phyloP scores from a whole-genome alignment of 371 early-diverging fungal genomes.

The Syncephalis plumigaleata region DNA sequence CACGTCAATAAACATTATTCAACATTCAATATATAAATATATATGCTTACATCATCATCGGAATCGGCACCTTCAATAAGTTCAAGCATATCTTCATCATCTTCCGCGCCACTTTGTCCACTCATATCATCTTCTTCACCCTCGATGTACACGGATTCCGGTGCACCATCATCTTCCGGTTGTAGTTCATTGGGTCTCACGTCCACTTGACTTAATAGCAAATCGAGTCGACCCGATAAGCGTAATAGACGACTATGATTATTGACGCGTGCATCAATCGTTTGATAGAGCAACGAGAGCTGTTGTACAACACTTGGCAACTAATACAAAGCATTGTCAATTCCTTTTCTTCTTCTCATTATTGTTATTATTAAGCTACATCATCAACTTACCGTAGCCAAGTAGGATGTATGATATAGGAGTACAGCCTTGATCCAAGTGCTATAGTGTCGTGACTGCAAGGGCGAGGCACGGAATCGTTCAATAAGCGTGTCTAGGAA shows the following conservation, averaged over 20 bases:
- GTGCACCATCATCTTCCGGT: neutral
- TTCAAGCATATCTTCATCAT: neutral
- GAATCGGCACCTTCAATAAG: neutral
- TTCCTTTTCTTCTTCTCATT: no score
- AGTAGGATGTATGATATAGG: constrained; percentile 44
- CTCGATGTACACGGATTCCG: neutral
- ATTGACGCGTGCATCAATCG: constrained; percentile 37
- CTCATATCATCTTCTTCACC: neutral
- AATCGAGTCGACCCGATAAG: constrained; percentile 58
- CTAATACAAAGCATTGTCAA: no score
- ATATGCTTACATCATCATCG: no score
- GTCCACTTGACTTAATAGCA: constrained; percentile 51
- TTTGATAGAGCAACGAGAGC: constrained; percentile 48
- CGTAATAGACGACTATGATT: constrained; percentile 41
- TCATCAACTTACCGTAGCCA: constrained; percentile 39
- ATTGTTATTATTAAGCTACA: no score
- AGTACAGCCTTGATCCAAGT: constrained; percentile 62
- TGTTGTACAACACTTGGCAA: constrained; percentile 40
- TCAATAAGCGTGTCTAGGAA: constrained; percentile 41
- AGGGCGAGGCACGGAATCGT: constrained; percentile 46
- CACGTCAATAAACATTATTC: no score
- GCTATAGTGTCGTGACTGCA: constrained; percentile 35
- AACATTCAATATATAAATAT: no score
- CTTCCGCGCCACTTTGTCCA: neutral
- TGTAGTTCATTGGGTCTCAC: neutral